phyloP scores from a whole-genome alignment of 192 early-diverging fungal species.

The Coemansia sp. region DNA sequence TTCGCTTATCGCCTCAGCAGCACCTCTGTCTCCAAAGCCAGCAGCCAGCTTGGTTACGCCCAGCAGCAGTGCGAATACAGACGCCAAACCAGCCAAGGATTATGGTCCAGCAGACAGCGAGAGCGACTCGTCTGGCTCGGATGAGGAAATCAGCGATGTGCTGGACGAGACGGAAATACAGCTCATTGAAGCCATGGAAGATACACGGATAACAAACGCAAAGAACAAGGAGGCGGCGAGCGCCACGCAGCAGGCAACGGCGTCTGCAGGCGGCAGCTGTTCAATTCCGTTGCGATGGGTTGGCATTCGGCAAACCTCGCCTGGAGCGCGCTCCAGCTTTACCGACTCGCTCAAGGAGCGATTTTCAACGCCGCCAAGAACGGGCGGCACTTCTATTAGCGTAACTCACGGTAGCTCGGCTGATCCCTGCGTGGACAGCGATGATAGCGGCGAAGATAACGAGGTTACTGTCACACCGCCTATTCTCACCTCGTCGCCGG shows the following conservation, averaged over 20 bases:
- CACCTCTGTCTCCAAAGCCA: background rate
- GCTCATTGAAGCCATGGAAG: slow-evolving; percentile 55
- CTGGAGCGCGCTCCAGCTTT: slow-evolving; percentile 16
- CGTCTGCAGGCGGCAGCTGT: background rate
- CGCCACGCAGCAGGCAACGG: slow-evolving; percentile 8
- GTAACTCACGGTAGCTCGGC: slow-evolving; percentile 1
- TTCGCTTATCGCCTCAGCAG: background rate
- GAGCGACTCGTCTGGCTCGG: slow-evolving; percentile 31
- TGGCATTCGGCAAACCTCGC: slow-evolving; percentile 29
- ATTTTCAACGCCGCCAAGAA: slow-evolving; percentile 21
- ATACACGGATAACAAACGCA: slow-evolving; percentile 34
- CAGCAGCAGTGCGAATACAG: background rate
- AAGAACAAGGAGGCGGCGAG: slow-evolving; percentile 12
- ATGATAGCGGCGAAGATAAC: slow-evolving; percentile 6
- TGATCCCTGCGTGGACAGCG: slow-evolving; percentile 7
- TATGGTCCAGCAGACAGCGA: slow-evolving; percentile 7
- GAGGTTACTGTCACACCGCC: background rate
- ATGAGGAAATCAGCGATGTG: slow-evolving; percentile 50
- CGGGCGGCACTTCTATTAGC: slow-evolving; percentile 4
- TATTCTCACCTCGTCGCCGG: background rate
- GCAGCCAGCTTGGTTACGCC: background rate
- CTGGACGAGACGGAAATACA: slow-evolving; percentile 53
- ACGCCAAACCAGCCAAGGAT: background rate
- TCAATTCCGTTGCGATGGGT: slow-evolving; percentile 25
- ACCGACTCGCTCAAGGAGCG: slow-evolving; percentile 49